Base-by-base conservation (phyloP, 164 flowering plant genomes). In the Stephania yunnanensis region DNA sequence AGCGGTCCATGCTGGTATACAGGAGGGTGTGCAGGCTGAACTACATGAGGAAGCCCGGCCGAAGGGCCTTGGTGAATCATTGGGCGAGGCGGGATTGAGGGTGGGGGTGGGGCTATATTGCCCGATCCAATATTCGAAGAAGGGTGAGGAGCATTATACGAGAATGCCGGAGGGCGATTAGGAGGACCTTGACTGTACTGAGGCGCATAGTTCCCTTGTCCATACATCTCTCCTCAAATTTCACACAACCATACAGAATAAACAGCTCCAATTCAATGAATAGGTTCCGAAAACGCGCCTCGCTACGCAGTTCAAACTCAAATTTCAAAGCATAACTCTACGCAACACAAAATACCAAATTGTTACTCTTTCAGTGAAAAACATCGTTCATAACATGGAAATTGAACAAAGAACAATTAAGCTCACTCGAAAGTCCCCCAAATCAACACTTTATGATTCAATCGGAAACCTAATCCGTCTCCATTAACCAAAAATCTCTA, bases 201-300 rank as follows among this genome's bases (percentile, higher is more conserved):
- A 78, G 84, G 74, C 63, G 66, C 81, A 73, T 81, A 79, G 80
- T 76, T 84, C 30, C 91, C 89, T 83, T 84, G 88, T 71, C 85
- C 82, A 74, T 84, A 80, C 92, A 90, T 90, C 68, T 68, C 72
- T 55, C 17, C 6, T 64, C 30, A 25, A 64, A 64, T 30, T 64
- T 64, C 7, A 64, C 68, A 20, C 25, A 64, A 55, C 13, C 6
- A 64, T 20, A n/a, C 5, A n/a, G 68, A 0, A 64, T 30, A 20
- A 64, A 64, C 68, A 64, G 25, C 31, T n/a, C 31, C 68, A 64
- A 64, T 64, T 1, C 11, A 64, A 20, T 10, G n/a, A n/a, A 15
- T 2, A 12, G 5, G 17, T 48, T 12, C n/a, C 3, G 63, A 55
- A 55, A 55, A 55, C 5, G 19, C 63, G 19, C 63, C 63, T 55